Evolutionary conservation across 2,329 filamentous ascomycete species (phyloP), one percentile per base, ranked within the genome.

Genomic region (Ophiostoma australiae): DNA sequence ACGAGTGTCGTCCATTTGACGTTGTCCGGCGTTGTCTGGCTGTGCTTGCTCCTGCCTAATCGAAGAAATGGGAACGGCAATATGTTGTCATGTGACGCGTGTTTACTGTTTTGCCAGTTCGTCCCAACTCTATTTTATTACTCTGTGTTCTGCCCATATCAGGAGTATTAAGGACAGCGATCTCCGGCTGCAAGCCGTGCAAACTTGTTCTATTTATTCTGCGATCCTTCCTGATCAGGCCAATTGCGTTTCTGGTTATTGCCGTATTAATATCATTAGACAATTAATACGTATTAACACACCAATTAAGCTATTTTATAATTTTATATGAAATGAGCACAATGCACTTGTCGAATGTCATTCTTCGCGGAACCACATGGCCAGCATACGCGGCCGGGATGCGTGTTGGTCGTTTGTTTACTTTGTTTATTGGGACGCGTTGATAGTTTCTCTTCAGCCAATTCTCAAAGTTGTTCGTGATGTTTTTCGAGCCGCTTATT

Each of bases 121-220:
- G 10, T 58, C 52, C 23, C 52, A 58, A 58, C n/a, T 37, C 58
- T 33, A 68, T 37, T 48, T 52, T 15, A 35, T 4, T 20, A 48
- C 39, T 65, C 55, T 20, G 52, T 52, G 55, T 44, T 70, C 17
- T 63, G 23, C 33, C 41, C 69, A 67, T 70, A 70, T 67, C 41
- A 20, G 17, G 20, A 20, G 27, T 35, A 41, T 67, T 67, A 67
- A 39, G 37, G 69, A 41, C 61, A 58, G 69, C 48, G 69, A 37
- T 61, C n/a, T 55, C 52, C 39, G 39, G 67, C 33, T 65, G 20
- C 31, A 15, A 69, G 35, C 66, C 66, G 70, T 33, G n/a, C n/a
- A 13, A 44, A 65, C 35, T 48, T 61, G 39, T 65, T 63, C 70
- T 72, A 69, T 63, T 67, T 67, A 41, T 72, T 69, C 44, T 70